Evolutionary conservation across 2,329 filamentous ascomycete species (phyloP).

Genomic region (Cryphonectria nitschkei): DNA sequence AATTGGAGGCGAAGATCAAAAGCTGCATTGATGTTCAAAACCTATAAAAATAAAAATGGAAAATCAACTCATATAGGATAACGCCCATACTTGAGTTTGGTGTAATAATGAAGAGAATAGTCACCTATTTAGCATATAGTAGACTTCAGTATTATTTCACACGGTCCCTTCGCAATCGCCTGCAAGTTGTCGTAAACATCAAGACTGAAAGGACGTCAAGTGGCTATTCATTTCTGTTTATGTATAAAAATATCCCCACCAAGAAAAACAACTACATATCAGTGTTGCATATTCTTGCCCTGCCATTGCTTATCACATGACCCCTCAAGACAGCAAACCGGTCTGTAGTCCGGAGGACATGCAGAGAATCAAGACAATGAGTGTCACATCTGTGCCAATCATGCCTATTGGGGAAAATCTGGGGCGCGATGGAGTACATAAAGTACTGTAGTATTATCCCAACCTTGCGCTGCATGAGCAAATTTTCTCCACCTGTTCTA

Average conservation of each 20-base stretch:
- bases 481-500: conserved; percentile 13
- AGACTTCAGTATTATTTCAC: too few relatives aligned
- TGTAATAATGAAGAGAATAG: too few relatives aligned
- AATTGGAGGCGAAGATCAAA: not conserved
- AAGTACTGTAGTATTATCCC: not conserved
- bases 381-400: not conserved
- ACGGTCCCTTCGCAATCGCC: too few relatives aligned
- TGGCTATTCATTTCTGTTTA: too few relatives aligned
- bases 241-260: too few relatives aligned
- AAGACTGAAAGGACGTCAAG: too few relatives aligned
- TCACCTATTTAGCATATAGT: too few relatives aligned
- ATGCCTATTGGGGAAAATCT: not conserved
- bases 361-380: not conserved
- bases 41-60: not conserved
- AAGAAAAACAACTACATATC: too few relatives aligned
- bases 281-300: not conserved
- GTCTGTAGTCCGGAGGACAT: not conserved
- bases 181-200: too few relatives aligned
- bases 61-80: too few relatives aligned
- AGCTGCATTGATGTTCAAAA: not conserved
- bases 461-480: conserved; percentile 10
- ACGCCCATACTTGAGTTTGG: too few relatives aligned
- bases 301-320: not conserved
- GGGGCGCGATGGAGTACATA: not conserved
- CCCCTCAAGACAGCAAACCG: not conserved